Conservation (phyloP, 1,284 basidiomycete genomes). For the Puccinia hordei region DNA sequence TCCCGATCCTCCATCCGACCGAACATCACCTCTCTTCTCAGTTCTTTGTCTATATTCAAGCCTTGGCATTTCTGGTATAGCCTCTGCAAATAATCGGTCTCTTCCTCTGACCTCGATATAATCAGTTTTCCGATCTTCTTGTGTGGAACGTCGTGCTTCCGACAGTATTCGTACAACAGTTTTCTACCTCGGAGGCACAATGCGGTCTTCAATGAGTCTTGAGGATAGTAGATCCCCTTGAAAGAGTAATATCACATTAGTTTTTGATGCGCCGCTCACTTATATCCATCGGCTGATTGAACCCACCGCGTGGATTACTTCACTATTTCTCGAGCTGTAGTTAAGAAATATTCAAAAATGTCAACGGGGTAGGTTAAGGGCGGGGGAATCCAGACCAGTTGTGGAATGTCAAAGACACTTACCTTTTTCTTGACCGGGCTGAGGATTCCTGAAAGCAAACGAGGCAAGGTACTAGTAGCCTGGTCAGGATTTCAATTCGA, state of each 20-base stretch:
- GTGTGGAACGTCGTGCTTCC: conserved; percentile 68
- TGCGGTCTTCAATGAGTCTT: conserved; percentile 78
- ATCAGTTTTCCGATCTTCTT: conserved; percentile 74
- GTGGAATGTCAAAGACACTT: conserved; percentile 50
- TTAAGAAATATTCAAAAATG: neutral
- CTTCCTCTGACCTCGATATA: conserved; percentile 14
- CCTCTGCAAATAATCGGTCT: conserved; percentile 38
- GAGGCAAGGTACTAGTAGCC: neutral
- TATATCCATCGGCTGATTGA: neutral
- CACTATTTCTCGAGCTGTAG: conserved; percentile 83
- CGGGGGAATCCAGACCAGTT: neutral
- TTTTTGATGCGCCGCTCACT: too few species aligned
- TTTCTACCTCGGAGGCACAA: conserved; percentile 84
- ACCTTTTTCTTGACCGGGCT: conserved; percentile 79
- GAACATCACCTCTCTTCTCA: conserved; percentile 1
- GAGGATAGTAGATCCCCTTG: conserved; percentile 68
- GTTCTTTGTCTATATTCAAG: neutral
- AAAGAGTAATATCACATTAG: neutral
- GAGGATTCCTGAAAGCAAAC: conserved; percentile 40
- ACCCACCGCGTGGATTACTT: conserved; percentile 82
- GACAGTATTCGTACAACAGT: conserved; percentile 78
- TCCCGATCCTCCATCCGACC: conserved; percentile 58
- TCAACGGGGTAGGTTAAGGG: neutral
- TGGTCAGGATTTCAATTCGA: neutral
- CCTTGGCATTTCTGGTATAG: conserved; percentile 21